Conservation (phyloP, 2,329 filamentous ascomycete species). For the Nannizzia gypsea region DNA sequence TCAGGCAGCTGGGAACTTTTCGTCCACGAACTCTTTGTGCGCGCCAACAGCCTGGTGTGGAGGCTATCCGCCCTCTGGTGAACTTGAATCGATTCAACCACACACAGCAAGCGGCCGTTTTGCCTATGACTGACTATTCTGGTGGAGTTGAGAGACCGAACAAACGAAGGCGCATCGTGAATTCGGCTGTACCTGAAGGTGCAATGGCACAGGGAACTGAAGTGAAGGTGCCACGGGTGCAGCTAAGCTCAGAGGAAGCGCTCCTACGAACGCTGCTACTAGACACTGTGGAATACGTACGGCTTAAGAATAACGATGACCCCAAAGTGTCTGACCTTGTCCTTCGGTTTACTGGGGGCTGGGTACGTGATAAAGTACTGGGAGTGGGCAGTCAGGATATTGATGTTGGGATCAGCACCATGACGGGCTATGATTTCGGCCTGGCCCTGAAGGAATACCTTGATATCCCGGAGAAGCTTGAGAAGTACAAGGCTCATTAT, state of each 20-base stretch:
- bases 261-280: constrained; percentile 65
- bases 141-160: constrained; percentile 16
- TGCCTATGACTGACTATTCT: not conserved
- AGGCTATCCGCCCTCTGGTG: not conserved
- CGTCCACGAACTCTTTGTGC: not conserved
- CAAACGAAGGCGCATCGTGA: constrained; percentile 26
- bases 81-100: not conserved
- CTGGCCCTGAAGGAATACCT: constrained; percentile 34
- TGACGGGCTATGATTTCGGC: constrained; percentile 40
- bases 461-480: constrained; percentile 28
- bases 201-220: not conserved
- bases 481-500: constrained; percentile 36
- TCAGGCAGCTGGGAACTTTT: not conserved
- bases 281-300: constrained; percentile 64
- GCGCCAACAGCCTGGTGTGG: not conserved
- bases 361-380: constrained; percentile 41
- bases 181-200: constrained; percentile 8
- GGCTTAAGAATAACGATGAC: constrained; percentile 30
- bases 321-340: constrained; percentile 22
- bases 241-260: constrained; percentile 58
- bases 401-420: constrained; percentile 39
- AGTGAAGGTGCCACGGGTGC: constrained; percentile 29
- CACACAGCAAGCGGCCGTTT: not conserved
- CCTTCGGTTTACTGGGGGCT: constrained; percentile 39
- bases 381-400: constrained; percentile 38